Base-by-base conservation (phyloP, 2,329 filamentous ascomycete genomes). In the Scortechinia acanthostroma region DNA sequence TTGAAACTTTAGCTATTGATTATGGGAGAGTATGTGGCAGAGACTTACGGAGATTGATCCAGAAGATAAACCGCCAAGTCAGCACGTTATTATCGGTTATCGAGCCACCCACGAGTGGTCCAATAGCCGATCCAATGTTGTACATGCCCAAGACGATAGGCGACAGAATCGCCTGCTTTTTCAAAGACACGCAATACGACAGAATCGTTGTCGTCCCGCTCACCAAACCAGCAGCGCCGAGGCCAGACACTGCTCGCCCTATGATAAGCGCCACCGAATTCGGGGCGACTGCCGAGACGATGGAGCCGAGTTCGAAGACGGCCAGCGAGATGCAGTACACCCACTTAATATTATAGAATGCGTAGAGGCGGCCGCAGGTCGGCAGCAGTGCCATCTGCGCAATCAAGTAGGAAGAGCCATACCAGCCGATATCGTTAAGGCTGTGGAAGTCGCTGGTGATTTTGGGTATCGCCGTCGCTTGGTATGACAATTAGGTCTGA, bases 121-220 rank as follows among this genome's bases (percentile, higher is more conserved):
- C 49, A n/a, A 50, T 21, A 15, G 52, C 48, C 4, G 51, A 50
- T 6, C 65, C 62, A 42, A 69, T 55, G 5, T 61, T 65, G 45
- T 62, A 69, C 49, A 67, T 61, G 13, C 53, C 59, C 14, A 58
- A 58, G 22, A 67, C 55, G 4, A 65, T 47, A 42, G 62, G 62
- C 16, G 57, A 61, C 47, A 62, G 68, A 10, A 63, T 57, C 1
- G 55, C 65, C 46, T n/a, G 25, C n/a, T 30, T 10, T n/a, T 30
- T n/a, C n/a, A 30, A 10, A 10, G 25, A 10, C 10, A n/a, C n/a
- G 25, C 10, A 10, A 30, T 30, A n/a, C 10, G 25, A 10, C 10
- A 30, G 10, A 10, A n/a, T 10, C n/a, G n/a, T n/a, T 30, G 42
- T 25, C 10, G 42, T 3, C 5, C 47, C 47, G 13, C 23, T 25